Evolutionary conservation across 192 early-diverging fungal genomes (phyloP).

Genomic region (Martensiomyces pterosporus): DNA sequence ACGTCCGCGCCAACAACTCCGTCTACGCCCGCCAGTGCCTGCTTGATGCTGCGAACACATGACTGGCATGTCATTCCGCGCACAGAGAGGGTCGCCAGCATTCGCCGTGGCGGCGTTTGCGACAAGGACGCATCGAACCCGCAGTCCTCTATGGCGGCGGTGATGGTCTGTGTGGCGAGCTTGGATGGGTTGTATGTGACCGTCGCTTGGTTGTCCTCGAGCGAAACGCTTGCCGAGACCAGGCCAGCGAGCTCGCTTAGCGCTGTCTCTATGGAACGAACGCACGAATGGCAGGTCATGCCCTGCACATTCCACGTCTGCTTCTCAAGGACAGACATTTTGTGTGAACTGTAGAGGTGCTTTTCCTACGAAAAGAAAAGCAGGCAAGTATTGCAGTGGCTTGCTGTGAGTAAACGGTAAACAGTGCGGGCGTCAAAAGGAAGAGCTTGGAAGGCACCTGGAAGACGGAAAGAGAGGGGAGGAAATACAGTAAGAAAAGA

Average conservation of each 20-base stretch:
- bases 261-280: constrained; percentile 58
- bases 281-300: constrained; percentile 79
- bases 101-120: neutral
- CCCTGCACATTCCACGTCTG: constrained; percentile 37
- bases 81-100: constrained; percentile 23
- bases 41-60: constrained; percentile 73
- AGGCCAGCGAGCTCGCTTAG: constrained; percentile 52
- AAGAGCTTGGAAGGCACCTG: too few species aligned
- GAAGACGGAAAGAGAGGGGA: too few species aligned
- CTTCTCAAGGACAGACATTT: neutral
- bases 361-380: neutral
- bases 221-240: constrained; percentile 44
- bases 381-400: constrained; percentile 5
- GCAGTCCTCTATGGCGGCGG: constrained; percentile 52
- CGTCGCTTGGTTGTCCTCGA: constrained; percentile 48
- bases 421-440: too few species aligned
- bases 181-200: constrained; percentile 51
- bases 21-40: constrained; percentile 38
- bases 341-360: neutral
- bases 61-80: constrained; percentile 83
- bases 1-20: constrained; percentile 61
- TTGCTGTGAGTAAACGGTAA: too few species aligned
- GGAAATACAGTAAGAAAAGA: too few species aligned
- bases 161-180: constrained; percentile 22
- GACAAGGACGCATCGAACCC: constrained; percentile 52